Conservation (phyloP, 768 basidiomycete genomes). For the Trametes elegans region DNA sequence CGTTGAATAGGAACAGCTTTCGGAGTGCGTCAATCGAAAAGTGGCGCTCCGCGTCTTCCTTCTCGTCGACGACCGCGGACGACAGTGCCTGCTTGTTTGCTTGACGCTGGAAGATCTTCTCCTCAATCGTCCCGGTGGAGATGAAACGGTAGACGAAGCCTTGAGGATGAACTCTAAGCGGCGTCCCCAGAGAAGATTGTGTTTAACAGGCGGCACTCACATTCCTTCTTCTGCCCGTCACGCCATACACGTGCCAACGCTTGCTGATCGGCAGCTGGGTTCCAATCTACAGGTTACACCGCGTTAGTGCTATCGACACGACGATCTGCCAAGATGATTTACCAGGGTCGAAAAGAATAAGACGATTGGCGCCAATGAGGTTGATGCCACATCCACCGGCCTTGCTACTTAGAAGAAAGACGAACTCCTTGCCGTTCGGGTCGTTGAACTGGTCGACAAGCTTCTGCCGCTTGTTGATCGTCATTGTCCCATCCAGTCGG, state of each 20-base stretch:
- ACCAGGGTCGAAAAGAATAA: slow-evolving; percentile 97
- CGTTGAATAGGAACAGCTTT: slow-evolving; percentile 90
- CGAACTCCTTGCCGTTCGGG: slow-evolving; percentile 89
- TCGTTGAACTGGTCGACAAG: slow-evolving; percentile 96
- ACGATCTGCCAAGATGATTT: slow-evolving; percentile 19
- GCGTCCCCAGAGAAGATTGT: background rate
- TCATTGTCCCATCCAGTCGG: slow-evolving; percentile 94
- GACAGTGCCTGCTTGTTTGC: slow-evolving; percentile 95
- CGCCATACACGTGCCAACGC: slow-evolving; percentile 98
- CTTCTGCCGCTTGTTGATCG: slow-evolving; percentile 88
- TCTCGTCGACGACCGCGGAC: slow-evolving; percentile 97
- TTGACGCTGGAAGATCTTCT: slow-evolving; percentile 98
- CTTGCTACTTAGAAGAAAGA: slow-evolving; percentile 92
- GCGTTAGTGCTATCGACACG: background rate
- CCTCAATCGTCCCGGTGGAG: slow-evolving; percentile 95
- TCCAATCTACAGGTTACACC: slow-evolving; percentile 79
- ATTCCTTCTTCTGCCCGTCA: slow-evolving; percentile 99
- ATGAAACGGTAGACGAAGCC: slow-evolving; percentile 99
- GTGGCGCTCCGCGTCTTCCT: slow-evolving; percentile 92
- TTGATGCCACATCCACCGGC: slow-evolving; percentile 98
- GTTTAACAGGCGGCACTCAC: slow-evolving; percentile 44
- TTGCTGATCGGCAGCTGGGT: slow-evolving; percentile 97
- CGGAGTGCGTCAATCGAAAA: slow-evolving; percentile 88
- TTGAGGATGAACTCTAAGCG: slow-evolving; percentile 27
- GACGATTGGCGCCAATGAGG: slow-evolving; percentile 90